Evolutionary conservation across 2,329 filamentous ascomycete species (phyloP), one percentile per base, ranked within the genome.

Genomic region (Botrytis cinerea): DNA sequence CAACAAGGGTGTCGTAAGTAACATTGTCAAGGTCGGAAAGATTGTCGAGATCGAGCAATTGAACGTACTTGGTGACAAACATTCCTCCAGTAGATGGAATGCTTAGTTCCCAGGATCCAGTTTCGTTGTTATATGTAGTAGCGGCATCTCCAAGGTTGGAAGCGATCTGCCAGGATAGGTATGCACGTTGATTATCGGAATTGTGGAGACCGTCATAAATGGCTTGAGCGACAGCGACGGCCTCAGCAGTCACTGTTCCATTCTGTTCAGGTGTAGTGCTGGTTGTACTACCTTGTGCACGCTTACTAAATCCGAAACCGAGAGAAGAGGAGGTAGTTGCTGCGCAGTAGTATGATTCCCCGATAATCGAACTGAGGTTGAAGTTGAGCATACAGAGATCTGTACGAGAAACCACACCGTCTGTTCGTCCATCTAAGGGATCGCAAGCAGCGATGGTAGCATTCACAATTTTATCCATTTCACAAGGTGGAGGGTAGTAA

Each of bases 1-100:
- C 82, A n/a, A 83, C 82, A 8, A 89, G 82, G 0, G 85, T 88
- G 78, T 89, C 86, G 79, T 88, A 89, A 35, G 86, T 88, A 38
- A 89, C 83, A 72, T 81, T 80, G 75, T 84, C 79, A 9, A 88
- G 81, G 59, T 80, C 78, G 5, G 81, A 78, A 28, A 87, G 81
- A 77, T 84, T 86, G 73, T 82, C 80, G 18, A 81, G 71, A 72
- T 85, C 77, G 2, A 80, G 72, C 1, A 85, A 80, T 75, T 86
- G 75, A 16, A 87, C 67, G 74, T 83, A 86, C 12, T 82, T 82
- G 28, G 82, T 80, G 0, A 86, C 81, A 66, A 78, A 84, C 73
- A 80, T 79, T 12, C 80, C 82, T 48, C 82, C 82, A 7, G 78
- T 80, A 0, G 77, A 79, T 6, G 78, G 76, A 61, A 83, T 81